phyloP scores from a whole-genome alignment of 2,329 filamentous ascomycete genomes.

The Colletotrichum sp. region DNA sequence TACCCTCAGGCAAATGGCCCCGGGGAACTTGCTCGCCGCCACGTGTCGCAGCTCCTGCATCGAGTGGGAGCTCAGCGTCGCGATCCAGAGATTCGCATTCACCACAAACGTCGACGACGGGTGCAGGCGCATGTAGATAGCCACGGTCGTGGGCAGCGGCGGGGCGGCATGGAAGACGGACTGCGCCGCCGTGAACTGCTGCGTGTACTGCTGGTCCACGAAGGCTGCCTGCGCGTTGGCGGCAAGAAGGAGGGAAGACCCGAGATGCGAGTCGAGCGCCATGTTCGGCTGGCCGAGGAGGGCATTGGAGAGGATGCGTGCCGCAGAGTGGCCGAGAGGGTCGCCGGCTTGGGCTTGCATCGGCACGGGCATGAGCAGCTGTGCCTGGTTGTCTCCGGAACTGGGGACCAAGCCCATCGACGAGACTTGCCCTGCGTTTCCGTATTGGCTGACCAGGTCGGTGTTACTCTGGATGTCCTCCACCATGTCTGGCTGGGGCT shows the following conservation, averaged over 20 bases:
- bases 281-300: slow-evolving; percentile 22
- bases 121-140: slow-evolving; percentile 74
- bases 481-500: slow-evolving; percentile 17
- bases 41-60: slow-evolving; percentile 68
- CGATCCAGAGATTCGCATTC: slow-evolving; percentile 67
- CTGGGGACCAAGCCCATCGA: slow-evolving; percentile 10
- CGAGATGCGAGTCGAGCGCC: slow-evolving; percentile 39
- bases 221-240: slow-evolving; percentile 42
- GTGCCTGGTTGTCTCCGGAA: background rate
- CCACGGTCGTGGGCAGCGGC: slow-evolving; percentile 40
- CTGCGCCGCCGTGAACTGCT: slow-evolving; percentile 30
- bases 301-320: slow-evolving; percentile 4
- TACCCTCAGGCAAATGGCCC: slow-evolving; percentile 62
- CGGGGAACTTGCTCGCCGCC: slow-evolving; percentile 66
- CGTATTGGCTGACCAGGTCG: slow-evolving; percentile 6
- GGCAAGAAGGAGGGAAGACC: slow-evolving; percentile 42
- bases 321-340: slow-evolving; percentile 3
- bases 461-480: background rate
- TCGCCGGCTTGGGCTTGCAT: slow-evolving; percentile 15
- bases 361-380: slow-evolving; percentile 14
- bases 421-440: slow-evolving; percentile 9
- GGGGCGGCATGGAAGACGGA: slow-evolving; percentile 26
- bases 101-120: slow-evolving; percentile 62
- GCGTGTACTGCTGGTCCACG: slow-evolving; percentile 35
- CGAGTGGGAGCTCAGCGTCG: slow-evolving; percentile 62